Evolutionary conservation across 75 land plant species (phyloP), one percentile per base, ranked within the genome.

Genomic region (Cryptomeria japonica): DNA sequence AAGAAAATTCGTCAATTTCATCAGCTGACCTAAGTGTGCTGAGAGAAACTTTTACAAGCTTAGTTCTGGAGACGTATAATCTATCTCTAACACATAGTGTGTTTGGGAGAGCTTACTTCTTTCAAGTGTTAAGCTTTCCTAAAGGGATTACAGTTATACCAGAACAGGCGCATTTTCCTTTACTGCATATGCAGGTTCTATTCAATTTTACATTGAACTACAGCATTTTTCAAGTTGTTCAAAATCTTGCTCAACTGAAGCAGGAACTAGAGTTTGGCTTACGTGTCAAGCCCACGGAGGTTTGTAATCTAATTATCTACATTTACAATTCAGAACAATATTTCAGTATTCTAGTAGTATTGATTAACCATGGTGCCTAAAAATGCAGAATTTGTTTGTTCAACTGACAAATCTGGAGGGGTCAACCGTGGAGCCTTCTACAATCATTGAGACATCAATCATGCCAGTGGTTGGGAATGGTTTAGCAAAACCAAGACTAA

Each of bases 161-260:
- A 41, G 70, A 76, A 25, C 94, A 90, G 85, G 70, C 75, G 83
- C 92, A 77, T 58, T 89, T 88, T 73, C 87, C 90, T 86, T 87
- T 90, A 87, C 87, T 90, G 85, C 89, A 88, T 38, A 84, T 76
- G 8, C 84, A 46, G 51, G 83, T 89, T n/a, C 88, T 94, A 44
- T 95, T 95, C 89, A 94, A 95, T 87, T 95, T 95, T 49, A 94
- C 94, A 72, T 88, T 95, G 47, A 87, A 86, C 88, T 91, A 90
- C 85, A 88, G 94, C 38, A 88, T 95, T 15, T 73, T 80, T 79
- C 93, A 94, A 68, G 86, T 94, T 86, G 41, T 87, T 42, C 88
- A 77, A 3, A 92, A 91, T 37, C 41, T 90, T 0, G 64, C 34
- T 61, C 70, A 92, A 86, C 87, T 95, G 80, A 89, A 86, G 86